Evolutionary conservation across 2,329 filamentous ascomycete genomes (phyloP).

Genomic region (Pseudogymnoascus sp.): DNA sequence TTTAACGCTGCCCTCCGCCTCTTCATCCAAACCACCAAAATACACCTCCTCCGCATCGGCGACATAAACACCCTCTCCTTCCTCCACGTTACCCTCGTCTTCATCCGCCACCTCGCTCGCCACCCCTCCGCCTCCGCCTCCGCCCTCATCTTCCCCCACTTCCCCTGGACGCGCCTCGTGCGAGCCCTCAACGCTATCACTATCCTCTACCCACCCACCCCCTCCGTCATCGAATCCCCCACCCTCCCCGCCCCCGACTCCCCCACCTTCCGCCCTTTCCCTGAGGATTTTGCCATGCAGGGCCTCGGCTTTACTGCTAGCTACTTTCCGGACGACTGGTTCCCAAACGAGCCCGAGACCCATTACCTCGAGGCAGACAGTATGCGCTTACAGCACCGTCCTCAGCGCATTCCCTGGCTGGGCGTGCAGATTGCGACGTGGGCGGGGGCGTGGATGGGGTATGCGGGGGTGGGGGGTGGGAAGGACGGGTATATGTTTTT

Average conservation of each 20-base stretch:
- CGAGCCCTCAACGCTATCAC: constrained; percentile 22
- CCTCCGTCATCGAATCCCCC: constrained; percentile 15
- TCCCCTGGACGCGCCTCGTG: constrained; percentile 21
- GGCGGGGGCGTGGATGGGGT: background rate
- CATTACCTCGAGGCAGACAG: constrained; percentile 17
- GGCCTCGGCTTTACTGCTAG: constrained; percentile 21
- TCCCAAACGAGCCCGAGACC: constrained; percentile 23
- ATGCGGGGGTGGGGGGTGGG: no score
- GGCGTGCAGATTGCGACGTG: background rate
- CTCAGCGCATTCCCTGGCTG: background rate
- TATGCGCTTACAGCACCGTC: background rate
- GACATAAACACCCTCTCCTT: constrained; percentile 26
- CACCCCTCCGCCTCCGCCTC: constrained; percentile 19
- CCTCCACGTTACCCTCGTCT: constrained; percentile 24
- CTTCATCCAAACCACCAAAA: constrained; percentile 17
- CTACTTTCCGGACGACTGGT: constrained; percentile 23
- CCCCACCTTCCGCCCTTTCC: constrained; percentile 17
- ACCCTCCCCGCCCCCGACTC: constrained; percentile 18
- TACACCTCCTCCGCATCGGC: constrained; percentile 21
- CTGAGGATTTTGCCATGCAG: constrained; percentile 25
- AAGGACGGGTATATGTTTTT: background rate
- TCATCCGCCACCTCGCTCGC: constrained; percentile 19
- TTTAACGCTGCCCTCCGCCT: constrained; percentile 8
- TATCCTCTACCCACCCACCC: constrained; percentile 8
- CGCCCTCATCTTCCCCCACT: constrained; percentile 16